Base-by-base conservation (phyloP, 768 basidiomycete species). In the Austroboletus festivus region DNA sequence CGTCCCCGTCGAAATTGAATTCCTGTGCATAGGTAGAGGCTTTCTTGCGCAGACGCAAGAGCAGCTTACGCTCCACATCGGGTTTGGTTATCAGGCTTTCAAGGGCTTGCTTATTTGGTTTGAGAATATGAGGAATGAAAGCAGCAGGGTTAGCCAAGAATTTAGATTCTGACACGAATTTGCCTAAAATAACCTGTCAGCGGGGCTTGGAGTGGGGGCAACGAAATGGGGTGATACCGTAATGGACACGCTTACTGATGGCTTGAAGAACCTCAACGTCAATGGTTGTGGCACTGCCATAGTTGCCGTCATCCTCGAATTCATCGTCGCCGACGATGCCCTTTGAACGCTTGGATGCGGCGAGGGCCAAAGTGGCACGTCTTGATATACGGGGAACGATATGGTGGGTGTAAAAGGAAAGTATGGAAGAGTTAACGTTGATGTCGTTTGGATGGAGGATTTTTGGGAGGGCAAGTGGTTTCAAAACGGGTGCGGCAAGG, bases 141-240 rank as follows among this genome's bases (percentile, higher is more conserved):
- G 84, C 82, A 30, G 85, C 74, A 18, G 96, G 95, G 52, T 89
- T 74, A 24, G 82, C 78, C n/a, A 77, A 65, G 73, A 99, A 99
- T 66, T 99, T 99, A 22, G 90, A 89, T 70, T 99, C 96, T 5
- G 94, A 93, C 5, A 99, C 96, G 65, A 99, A 99, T 77, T 97
- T 98, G 48, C 96, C 95, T 99, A 18, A 62, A 9, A 53, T 9
- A 30, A 24, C 3, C 4, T 19, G 23, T 50, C 44, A 57, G 54
- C 19, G 31, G 10, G n/a, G 31, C 12, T 33, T 13, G 31, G 13
- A 4, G 31, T 33, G 31, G 15, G 31, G 31, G 15, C 4, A 13
- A 4, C 7, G 12, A 13, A 3, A 30, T 41, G 79, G 28, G 38
- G n/a, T n/a, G 80, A 44, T 56, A 94, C 96, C 96, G 61, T 95